Conservation (phyloP, 371 early-diverging fungal genomes). For the Synchytrium microbalum region DNA sequence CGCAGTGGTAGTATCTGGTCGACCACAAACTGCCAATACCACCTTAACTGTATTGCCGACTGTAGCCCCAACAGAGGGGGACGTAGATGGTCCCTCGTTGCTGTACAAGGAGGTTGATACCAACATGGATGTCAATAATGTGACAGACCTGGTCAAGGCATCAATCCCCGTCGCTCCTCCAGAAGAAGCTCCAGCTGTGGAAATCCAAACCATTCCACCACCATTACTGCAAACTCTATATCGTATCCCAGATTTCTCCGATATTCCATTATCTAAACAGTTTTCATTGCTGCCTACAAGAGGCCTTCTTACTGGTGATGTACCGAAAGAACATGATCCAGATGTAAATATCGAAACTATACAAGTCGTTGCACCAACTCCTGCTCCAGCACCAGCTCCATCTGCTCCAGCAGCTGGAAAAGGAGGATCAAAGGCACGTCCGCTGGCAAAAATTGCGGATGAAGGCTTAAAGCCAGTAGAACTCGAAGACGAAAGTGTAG, state of each 20-base stretch:
- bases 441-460: constrained; percentile 24
- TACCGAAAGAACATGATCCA: constrained; percentile 18
- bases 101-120: neutral
- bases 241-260: neutral
- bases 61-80: neutral
- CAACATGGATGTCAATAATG: neutral
- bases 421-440: constrained; percentile 12
- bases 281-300: neutral
- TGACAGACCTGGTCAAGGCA: neutral
- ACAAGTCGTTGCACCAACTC: neutral
- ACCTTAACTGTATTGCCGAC: neutral
- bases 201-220: constrained; percentile 12
- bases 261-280: neutral
- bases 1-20: neutral
- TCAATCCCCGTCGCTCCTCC: neutral
- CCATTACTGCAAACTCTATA: constrained; percentile 9
- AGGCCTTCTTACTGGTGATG: constrained; percentile 8
- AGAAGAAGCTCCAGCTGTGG: neutral
- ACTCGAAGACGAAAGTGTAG: constrained; percentile 33
- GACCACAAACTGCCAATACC: constrained; percentile 21
- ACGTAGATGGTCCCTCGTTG: neutral
- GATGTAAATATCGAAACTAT: neutral
- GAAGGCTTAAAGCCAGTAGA: constrained; percentile 23
- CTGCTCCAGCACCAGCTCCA: constrained; percentile 6
- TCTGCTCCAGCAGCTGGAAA: constrained; percentile 8